These are phyloP conservation scores for Fistulinella staudtii DNA, from an alignment of 1,284 basidiomycete genomes.

Conservation along the genomic window DNA sequence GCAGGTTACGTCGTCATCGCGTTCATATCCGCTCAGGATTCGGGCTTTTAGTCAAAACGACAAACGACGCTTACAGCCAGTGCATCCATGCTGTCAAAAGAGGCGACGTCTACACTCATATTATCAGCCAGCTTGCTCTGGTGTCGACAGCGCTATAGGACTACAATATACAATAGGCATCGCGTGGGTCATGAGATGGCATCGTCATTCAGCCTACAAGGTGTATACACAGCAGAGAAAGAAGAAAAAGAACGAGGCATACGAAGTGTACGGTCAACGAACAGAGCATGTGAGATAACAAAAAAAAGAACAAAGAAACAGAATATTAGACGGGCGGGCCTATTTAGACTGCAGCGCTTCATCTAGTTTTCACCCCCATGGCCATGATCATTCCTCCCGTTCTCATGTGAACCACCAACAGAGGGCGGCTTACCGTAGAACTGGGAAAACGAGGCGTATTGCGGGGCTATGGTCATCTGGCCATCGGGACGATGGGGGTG, in stretches of 20 bases:
- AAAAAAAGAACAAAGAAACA: slow-evolving; percentile 12
- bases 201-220: slow-evolving; percentile 30
- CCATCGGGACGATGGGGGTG: slow-evolving; percentile 41
- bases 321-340: slow-evolving; percentile 14
- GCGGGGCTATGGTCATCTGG: slow-evolving; percentile 35
- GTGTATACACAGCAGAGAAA: slow-evolving; percentile 28
- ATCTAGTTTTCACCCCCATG: slow-evolving; percentile 35
- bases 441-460: slow-evolving; percentile 37
- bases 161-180: slow-evolving; percentile 32
- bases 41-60: too few species aligned
- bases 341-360: slow-evolving; percentile 13
- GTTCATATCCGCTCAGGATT: slow-evolving; percentile 5
- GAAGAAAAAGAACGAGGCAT: slow-evolving; percentile 17
- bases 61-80: background rate
- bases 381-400: slow-evolving; percentile 28
- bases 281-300: slow-evolving; percentile 18
- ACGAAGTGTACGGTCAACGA: slow-evolving; percentile 11
- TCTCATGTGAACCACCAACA: slow-evolving; percentile 29
- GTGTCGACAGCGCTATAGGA: slow-evolving; percentile 30
- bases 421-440: slow-evolving; percentile 36
- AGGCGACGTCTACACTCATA: slow-evolving; percentile 22
- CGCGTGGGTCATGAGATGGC: slow-evolving; percentile 16
- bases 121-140: slow-evolving; percentile 17
- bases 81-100: background rate
- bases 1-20: slow-evolving; percentile 7